These are phyloP conservation scores for Fistulinella prunicolor DNA, from an alignment of 768 basidiomycete genomes.

Conservation along the genomic window DNA sequence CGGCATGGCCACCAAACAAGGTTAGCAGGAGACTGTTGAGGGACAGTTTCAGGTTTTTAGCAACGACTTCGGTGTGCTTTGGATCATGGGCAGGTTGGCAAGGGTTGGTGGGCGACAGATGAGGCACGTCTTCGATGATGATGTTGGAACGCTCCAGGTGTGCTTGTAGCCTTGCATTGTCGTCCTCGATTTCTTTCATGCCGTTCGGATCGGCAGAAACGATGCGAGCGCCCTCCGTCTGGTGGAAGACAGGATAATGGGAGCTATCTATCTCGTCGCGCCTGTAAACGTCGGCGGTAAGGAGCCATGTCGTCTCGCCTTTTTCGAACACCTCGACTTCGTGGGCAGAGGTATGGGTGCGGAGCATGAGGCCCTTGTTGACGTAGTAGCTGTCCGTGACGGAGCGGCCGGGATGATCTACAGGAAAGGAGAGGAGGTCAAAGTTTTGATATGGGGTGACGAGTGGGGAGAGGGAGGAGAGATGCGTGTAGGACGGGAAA, in stretches of 20 bases:
- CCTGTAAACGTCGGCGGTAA: slow-evolving; percentile 96
- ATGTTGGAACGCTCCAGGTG: slow-evolving; percentile 72
- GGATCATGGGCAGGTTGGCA: slow-evolving; percentile 78
- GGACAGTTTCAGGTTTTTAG: slow-evolving; percentile 84
- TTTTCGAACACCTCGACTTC: slow-evolving; percentile 87
- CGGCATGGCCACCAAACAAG: slow-evolving; percentile 67
- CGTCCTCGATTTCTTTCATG: slow-evolving; percentile 61
- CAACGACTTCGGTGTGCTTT: slow-evolving; percentile 64
- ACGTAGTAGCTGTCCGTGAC: slow-evolving; percentile 95
- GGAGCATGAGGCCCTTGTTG: slow-evolving; percentile 86
- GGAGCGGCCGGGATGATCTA: slow-evolving; percentile 90
- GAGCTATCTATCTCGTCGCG: slow-evolving; percentile 97
- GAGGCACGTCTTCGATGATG: slow-evolving; percentile 81
- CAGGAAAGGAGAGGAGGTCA: slow-evolving; percentile 92
- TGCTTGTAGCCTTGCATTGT: slow-evolving; percentile 62
- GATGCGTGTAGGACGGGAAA: slow-evolving; percentile 68
- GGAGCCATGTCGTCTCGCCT: slow-evolving; percentile 79
- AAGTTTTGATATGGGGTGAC: slow-evolving; percentile 93
- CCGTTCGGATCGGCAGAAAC: slow-evolving; percentile 59
- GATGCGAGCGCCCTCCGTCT: slow-evolving; percentile 92
- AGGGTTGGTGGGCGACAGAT: slow-evolving; percentile 73
- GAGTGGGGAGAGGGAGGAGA: slow-evolving; percentile 80
- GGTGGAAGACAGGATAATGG: slow-evolving; percentile 98
- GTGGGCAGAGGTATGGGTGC: slow-evolving; percentile 98
- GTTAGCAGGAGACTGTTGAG: slow-evolving; percentile 82